Evolutionary conservation across 2,329 filamentous ascomycete species (phyloP).

Genomic region (Tolypocladium amazonense): DNA sequence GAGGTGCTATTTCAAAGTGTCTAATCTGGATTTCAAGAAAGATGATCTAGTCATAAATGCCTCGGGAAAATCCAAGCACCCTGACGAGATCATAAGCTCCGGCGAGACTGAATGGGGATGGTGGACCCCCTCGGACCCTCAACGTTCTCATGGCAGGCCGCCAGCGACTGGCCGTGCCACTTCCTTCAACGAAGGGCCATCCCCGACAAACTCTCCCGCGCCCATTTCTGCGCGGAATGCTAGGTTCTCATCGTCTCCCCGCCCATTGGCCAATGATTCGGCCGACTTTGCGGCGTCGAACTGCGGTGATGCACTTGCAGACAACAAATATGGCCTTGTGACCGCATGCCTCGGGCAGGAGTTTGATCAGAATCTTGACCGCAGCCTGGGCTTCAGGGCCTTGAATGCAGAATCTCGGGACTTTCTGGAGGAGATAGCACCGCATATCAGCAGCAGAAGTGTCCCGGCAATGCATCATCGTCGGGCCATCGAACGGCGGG

Average conservation of each 20-base stretch:
- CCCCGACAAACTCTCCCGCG: neutral
- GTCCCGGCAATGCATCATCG: neutral
- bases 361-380: slow-evolving; percentile 18
- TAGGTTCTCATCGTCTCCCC: neutral
- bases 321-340: slow-evolving; percentile 12
- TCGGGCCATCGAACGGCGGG: neutral
- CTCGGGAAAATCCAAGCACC: slow-evolving; percentile 8
- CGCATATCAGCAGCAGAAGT: neutral
- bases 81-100: slow-evolving; percentile 10
- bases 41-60: slow-evolving; percentile 8
- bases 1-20: slow-evolving; percentile 18
- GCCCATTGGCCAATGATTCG: neutral
- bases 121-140: slow-evolving; percentile 8
- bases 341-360: slow-evolving; percentile 14
- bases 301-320: slow-evolving; percentile 6
- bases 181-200: neutral
- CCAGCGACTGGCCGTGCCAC: neutral
- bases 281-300: neutral
- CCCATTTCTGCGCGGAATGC: neutral
- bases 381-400: slow-evolving; percentile 8
- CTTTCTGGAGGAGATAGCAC: neutral
- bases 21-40: slow-evolving; percentile 6
- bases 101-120: slow-evolving; percentile 15
- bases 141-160: neutral
- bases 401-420: neutral